These are phyloP conservation scores for Grosmannia clavigera DNA, from an alignment of 2,329 filamentous ascomycete genomes.

Conservation along the genomic window DNA sequence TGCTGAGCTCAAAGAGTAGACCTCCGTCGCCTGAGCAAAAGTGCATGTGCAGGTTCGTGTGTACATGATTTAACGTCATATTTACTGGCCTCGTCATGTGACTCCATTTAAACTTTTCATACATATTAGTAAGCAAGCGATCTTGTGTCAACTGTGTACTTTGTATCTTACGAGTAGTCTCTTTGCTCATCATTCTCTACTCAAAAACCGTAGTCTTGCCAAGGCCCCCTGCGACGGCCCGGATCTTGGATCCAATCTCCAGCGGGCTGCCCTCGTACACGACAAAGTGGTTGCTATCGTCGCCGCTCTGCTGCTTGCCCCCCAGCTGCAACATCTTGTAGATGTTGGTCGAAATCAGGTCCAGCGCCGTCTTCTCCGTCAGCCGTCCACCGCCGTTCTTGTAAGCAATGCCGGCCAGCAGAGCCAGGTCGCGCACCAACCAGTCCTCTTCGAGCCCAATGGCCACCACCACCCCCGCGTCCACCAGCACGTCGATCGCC, in stretches of 20 bases:
- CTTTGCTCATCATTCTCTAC: background rate
- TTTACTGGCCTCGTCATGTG: background rate
- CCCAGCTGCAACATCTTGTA: slow-evolving; percentile 43
- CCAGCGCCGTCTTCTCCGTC: slow-evolving; percentile 40
- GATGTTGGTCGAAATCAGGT: slow-evolving; percentile 43
- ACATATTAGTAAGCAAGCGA: background rate
- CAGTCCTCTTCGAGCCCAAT: slow-evolving; percentile 51
- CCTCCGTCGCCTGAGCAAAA: background rate
- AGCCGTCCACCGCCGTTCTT: slow-evolving; percentile 44
- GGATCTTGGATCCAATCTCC: slow-evolving; percentile 43
- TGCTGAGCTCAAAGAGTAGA: slow-evolving; percentile 30
- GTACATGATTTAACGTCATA: background rate
- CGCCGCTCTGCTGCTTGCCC: slow-evolving; percentile 12
- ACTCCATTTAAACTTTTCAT: background rate
- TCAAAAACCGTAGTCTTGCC: slow-evolving; percentile 24
- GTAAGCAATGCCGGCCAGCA: slow-evolving; percentile 47
- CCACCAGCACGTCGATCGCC: slow-evolving; percentile 41
- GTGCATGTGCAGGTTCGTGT: background rate
- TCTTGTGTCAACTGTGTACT: no score
- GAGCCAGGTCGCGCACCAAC: slow-evolving; percentile 45
- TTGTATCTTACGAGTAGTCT: no score
- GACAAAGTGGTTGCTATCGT: slow-evolving; percentile 37
- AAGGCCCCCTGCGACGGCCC: slow-evolving; percentile 35
- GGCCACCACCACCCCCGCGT: slow-evolving; percentile 45
- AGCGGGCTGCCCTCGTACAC: slow-evolving; percentile 52